A percentile compares a stretch with the other conserved stretches of the same genome.
These are phyloP conservation scores for Sporobolomyces pararoseus DNA, from an alignment of 768 basidiomycete species.

Conservation along the genomic window DNA sequence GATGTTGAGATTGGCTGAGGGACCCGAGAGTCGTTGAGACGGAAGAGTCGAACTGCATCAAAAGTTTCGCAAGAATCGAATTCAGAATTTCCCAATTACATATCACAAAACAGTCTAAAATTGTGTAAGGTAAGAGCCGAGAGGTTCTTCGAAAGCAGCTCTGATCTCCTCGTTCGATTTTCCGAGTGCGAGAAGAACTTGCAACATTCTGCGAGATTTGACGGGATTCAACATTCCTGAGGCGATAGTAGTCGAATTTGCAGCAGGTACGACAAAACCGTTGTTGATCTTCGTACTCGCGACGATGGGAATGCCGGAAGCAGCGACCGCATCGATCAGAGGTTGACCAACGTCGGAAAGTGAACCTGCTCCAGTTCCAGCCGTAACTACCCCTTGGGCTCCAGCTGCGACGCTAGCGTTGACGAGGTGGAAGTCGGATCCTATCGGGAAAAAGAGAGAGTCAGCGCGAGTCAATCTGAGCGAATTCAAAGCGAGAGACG, in stretches of 20 bases:
- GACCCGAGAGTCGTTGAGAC: too few species aligned
- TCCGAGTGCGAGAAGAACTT: constrained; percentile 34
- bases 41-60: too few species aligned
- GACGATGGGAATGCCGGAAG: constrained; percentile 30
- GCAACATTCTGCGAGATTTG: constrained; percentile 30
- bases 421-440: constrained; percentile 22
- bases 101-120: constrained; percentile 1
- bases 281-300: constrained; percentile 31
- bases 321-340: constrained; percentile 5
- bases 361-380: constrained; percentile 17
- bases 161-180: constrained; percentile 25
- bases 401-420: constrained; percentile 25
- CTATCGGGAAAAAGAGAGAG: neutral
- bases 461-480: neutral
- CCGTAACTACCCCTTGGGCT: constrained; percentile 31
- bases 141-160: constrained; percentile 29
- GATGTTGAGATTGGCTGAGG: too few species aligned
- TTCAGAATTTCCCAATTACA: too few species aligned
- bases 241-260: constrained; percentile 13
- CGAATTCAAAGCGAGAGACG: neutral
- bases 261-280: constrained; percentile 12
- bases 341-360: constrained; percentile 7
- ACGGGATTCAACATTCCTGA: constrained; percentile 36
- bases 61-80: too few species aligned
- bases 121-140: constrained; percentile 15